Evolutionary conservation across 352 stramenopile species (phyloP), one percentile per base, ranked within the genome.

Genomic region (Globisporangium emineosum): DNA sequence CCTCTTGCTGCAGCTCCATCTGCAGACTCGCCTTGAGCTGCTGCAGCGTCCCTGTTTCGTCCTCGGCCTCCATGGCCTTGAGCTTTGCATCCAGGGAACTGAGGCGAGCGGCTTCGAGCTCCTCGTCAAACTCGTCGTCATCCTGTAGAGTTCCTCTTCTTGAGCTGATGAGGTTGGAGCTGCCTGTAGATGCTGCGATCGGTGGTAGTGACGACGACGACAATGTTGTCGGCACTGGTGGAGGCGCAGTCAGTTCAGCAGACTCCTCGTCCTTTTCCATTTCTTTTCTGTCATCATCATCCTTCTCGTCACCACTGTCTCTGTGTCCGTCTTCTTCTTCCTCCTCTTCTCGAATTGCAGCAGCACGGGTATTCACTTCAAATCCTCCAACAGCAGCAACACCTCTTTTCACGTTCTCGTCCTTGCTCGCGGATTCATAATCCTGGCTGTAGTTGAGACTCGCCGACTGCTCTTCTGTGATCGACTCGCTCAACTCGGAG

Each of bases 21-120:
- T 88, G 76, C 59, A 92, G 64, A 19, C 78, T 88, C 5, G 70
- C 80, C 66, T 93, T 93, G 56, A 95, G 69, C 62, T 92, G 73
- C 66, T 92, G 80, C 3, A 94, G 75, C 27, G 78, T 88, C 3
- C 86, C 84, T 7, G 82, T 93, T 33, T 90, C 81, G 63, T 94
- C 86, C 40, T 93, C 83, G 0, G 82, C 83, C 50, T 94, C 86
- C 86, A 95, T 95, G 12, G 83, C 81, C 67, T 89, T 81, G n/a
- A 95, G 73, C 40, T 86, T 85, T 27, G 82, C 86, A 49, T 95
- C 86, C 29, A 95, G 63, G 13, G 82, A 80, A 32, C 66, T 77
- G 52, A 94, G 57, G 0, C 82, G 80, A 5, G 75, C 83, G 0
- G 71, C 86, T 52, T 91, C 79, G 6, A 76, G 54, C 5, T 91